Base-by-base conservation (phyloP, 108 stramenopile species). In the Cyclotella cryptica region DNA sequence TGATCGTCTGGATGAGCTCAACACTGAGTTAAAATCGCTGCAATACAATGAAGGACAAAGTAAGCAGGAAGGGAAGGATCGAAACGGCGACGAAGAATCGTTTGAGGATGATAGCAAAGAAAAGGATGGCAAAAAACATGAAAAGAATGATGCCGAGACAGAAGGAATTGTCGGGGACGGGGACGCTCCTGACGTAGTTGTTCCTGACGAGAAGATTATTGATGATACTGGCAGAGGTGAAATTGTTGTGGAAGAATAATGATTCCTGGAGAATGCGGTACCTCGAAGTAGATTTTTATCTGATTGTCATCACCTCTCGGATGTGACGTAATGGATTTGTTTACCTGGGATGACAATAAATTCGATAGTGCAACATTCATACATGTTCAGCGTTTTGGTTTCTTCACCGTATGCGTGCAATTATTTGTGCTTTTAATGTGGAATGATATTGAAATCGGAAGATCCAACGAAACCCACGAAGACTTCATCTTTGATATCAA, bases 1-100 rank as follows among this genome's bases (percentile, higher is more conserved):
- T 12, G 66, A 76, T 39, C 41, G 54, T 45, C 21, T 60, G 66
- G 75, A 76, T 30, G 67, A 68, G 24, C 47, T 47, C 44, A 69
- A 67, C 39, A 44, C 43, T 11, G 75, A 68, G 75, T 57, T 76
- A 45, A 67, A 66, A 11, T 46, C 68, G 45, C 26, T 62, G 68
- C 22, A 62, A 49, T 60, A 61, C 27, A 43, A 47, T 62, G 60
- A 66, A 3, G 24, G 35, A 35, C 4, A 57, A 22, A 26, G 55
- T 26, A 26, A 57, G 55, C 19, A 57, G 47, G 18, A 57, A 26
- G 12, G 21, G 55, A 22, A 1, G 55, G 55, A 57, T 1, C 12
- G 4, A 21, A 26, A 57, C n/a, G 47, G 18, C 9, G 55, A 57
- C 5, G 55, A 57, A 26, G 24, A 57, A 24, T 26, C 55, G 24